A percentile compares a stretch with the other conserved stretches of the same genome.
phyloP scores from a whole-genome alignment of 2,329 filamentous ascomycete genomes.

The Plectosphaerella sp. region DNA sequence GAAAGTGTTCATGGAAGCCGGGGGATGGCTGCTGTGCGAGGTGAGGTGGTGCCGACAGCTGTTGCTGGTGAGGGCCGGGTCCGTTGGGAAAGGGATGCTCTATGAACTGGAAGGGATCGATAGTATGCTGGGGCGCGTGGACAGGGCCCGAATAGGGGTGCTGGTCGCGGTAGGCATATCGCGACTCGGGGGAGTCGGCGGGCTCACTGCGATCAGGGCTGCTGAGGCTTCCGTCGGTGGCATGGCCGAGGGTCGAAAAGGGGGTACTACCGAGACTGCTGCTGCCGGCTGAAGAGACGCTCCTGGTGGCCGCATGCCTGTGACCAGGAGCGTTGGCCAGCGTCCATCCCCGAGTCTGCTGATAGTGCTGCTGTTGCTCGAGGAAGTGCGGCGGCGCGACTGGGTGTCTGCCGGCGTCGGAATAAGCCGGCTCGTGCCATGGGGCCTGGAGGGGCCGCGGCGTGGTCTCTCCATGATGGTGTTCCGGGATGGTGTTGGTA shows the following conservation, averaged over 20 bases:
- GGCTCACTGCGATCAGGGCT: conserved; percentile 35
- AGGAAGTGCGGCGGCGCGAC: conserved; percentile 7
- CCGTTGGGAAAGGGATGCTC: neutral
- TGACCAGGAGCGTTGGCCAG: conserved; percentile 15
- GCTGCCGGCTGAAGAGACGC: conserved; percentile 39
- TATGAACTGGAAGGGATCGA: neutral
- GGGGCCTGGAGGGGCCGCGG: conserved; percentile 11
- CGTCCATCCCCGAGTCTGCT: conserved; percentile 20
- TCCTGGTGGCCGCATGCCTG: conserved; percentile 23
- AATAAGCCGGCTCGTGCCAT: conserved; percentile 56
- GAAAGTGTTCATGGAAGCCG: conserved; percentile 6
- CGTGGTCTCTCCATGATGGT: conserved; percentile 7
- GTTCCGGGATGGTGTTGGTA: conserved; percentile 1
- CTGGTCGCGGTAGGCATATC: neutral
- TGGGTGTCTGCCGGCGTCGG: conserved; percentile 31
- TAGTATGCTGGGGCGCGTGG: neutral
- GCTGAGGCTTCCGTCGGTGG: conserved; percentile 37
- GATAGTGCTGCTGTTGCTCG: neutral
- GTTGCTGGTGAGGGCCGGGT: neutral
- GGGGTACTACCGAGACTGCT: conserved; percentile 47
- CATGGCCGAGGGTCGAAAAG: conserved; percentile 29
- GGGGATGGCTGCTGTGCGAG: neutral
- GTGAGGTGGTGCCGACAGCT: neutral
- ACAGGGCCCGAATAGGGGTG: neutral
- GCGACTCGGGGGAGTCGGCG: conserved; percentile 4